Evolutionary conservation across 805 yeast genomes (phyloP), one percentile per base, ranked within the genome.

Genomic region (Nakazawaea anatomiae): DNA sequence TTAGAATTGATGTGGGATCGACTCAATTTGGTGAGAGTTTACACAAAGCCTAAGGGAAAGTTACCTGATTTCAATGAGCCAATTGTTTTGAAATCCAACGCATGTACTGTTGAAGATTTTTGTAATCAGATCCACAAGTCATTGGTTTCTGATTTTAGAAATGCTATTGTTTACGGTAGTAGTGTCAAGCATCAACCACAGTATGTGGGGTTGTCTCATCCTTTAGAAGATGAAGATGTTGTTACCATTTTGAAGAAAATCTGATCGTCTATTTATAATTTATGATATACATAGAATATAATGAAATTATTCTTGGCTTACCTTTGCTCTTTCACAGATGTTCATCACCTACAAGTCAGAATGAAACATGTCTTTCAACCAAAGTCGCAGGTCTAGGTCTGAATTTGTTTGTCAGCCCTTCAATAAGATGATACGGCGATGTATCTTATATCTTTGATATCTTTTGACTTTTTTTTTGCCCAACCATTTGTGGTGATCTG

Each of bases 111-210:
- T 43, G 96, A 87, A 68, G 98, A 94, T 67, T 94, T 94, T 67
- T 94, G 99, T 83, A 88, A 89, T 68, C 86, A 90, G 57, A 94
- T 94, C 60, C 99, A 94, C 75, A 94, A 92, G 72, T 83, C 92
- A 40, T 75, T 94, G 64, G 96, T 94, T 39, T 96, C 87, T 42
- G 96, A 94, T 62, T 94, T 94, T 70, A 87, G 89, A 70, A 85
- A 82, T 59, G 99, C 99, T 1, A 79, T 89, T 54, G 99, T 94
- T 1, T 94, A 76, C 64, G 99, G 99, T 38, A 79, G 87, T 32
- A 87, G 96, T 65, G 98, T 92, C 48, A 94, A 94, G 73, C 99
- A 94, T 68, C 97, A 92, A 70, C 98, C 98, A 12, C 99, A 94
- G 72, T 82, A 85, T 58, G 98, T 92, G 44, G 99, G 99, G 31